A percentile compares a stretch with the other conserved stretches of the same genome.
Conservation (phyloP, 2,329 filamentous ascomycete genomes). For the Cryphonectria japonica region DNA sequence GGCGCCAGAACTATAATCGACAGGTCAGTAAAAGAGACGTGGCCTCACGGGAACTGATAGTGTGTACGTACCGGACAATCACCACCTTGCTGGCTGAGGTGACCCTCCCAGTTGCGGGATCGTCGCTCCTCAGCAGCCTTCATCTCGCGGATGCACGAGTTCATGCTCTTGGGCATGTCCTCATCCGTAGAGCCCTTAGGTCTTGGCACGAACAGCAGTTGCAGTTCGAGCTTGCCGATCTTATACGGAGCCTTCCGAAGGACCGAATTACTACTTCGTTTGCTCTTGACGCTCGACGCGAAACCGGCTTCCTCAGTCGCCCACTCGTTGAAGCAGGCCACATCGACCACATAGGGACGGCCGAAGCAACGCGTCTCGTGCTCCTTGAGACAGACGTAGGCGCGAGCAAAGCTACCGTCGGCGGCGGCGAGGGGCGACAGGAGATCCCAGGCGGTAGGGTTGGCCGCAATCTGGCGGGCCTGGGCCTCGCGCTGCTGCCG, state of each 20-base stretch:
- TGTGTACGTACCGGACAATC: slow-evolving; percentile 83
- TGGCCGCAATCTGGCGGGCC: slow-evolving; percentile 63
- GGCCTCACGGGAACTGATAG: neutral
- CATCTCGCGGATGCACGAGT: slow-evolving; percentile 90
- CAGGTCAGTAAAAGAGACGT: slow-evolving; percentile 42
- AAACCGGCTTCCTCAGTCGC: slow-evolving; percentile 81
- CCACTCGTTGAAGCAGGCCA: slow-evolving; percentile 99
- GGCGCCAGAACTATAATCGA: slow-evolving; percentile 81
- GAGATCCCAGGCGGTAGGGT: slow-evolving; percentile 81
- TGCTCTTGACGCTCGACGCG: slow-evolving; percentile 90
- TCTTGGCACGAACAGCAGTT: slow-evolving; percentile 92
- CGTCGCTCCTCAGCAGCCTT: slow-evolving; percentile 84
- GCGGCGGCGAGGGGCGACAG: slow-evolving; percentile 84
- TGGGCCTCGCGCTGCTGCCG: slow-evolving; percentile 67
- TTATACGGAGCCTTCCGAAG: slow-evolving; percentile 92
- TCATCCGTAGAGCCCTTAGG: slow-evolving; percentile 86
- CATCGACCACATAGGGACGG: slow-evolving; percentile 82
- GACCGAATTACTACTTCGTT: slow-evolving; percentile 72
- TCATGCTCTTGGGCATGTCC: slow-evolving; percentile 99
- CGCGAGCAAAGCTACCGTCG: slow-evolving; percentile 91
- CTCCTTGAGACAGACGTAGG: slow-evolving; percentile 92
- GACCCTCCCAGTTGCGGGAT: slow-evolving; percentile 81
- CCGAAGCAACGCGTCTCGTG: slow-evolving; percentile 89
- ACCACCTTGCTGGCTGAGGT: slow-evolving; percentile 93
- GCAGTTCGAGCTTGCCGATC: slow-evolving; percentile 90